Evolutionary conservation across 2,329 filamentous ascomycete genomes (phyloP), one percentile per base, ranked within the genome.

Genomic region (Penicillium oxalicum): DNA sequence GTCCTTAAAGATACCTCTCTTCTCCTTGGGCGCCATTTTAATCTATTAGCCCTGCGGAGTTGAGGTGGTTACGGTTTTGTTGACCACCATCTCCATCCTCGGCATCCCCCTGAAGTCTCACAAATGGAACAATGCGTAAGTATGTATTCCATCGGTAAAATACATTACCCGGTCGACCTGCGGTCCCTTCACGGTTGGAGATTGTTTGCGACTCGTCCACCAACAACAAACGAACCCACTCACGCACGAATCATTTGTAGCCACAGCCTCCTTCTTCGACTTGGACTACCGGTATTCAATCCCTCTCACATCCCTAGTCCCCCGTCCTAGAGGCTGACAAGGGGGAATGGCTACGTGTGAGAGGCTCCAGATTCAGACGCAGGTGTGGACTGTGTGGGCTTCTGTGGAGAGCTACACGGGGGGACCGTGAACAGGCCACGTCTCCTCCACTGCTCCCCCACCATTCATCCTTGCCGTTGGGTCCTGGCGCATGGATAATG

Each of bases 341-440:
- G 34, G 41, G 25, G 11, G 27, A 36, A 18, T 36, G 6, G 27
- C 25, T 33, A 18, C 13, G 8, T 13, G 13, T 24, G 36, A 34
- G 12, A 27, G 32, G 41, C 41, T 37, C 25, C 35, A 28, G 38
- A 45, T 51, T 44, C 52, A 53, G 45, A 42, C 38, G 32, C 41
- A 41, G 34, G 32, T 28, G 41, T 44, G 41, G 41, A 44, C 24
- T 13, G 32, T 51, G 45, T 27, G 40, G 37, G 48, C 9, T 28
- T 43, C 12, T 13, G 41, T 53, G 49, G 38, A 46, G 37, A 51
- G n/a, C 40, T 43, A 33, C 29, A 33, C 40, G 40, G 37, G 40
- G 35, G 35, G 27, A 41, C 49, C 37, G 48, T 41, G 56, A 57
- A 60, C 57, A 60, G 57, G 57, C 57, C 57, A 60, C 57, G 57